Percentiles rank a stretch among this genome's conserved stretches.
phyloP scores from a whole-genome alignment of 371 early-diverging fungal species.

The Mortierella sp. region DNA sequence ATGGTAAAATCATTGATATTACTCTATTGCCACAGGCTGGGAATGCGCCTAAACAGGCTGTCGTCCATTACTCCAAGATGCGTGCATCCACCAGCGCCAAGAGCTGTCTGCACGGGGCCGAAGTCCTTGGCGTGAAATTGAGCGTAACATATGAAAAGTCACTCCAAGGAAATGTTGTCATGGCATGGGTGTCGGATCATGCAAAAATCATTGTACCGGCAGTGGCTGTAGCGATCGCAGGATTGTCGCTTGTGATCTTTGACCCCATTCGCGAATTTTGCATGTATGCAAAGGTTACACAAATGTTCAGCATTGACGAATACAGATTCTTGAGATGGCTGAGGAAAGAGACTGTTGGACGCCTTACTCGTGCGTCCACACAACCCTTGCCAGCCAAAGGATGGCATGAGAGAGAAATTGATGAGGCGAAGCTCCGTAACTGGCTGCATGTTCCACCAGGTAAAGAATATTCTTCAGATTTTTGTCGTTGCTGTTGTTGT shows the following conservation, averaged over 20 bases:
- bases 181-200: slow-evolving; percentile 81
- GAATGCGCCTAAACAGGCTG: slow-evolving; percentile 81
- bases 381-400: slow-evolving; percentile 45
- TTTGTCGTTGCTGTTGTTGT: neutral
- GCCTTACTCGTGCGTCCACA: slow-evolving; percentile 46
- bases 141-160: slow-evolving; percentile 79
- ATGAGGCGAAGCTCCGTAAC: slow-evolving; percentile 66
- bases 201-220: slow-evolving; percentile 80
- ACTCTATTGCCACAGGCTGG: slow-evolving; percentile 69
- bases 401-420: slow-evolving; percentile 74
- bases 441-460: slow-evolving; percentile 80
- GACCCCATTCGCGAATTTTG: slow-evolving; percentile 93
- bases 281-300: slow-evolving; percentile 84
- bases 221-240: slow-evolving; percentile 79
- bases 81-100: slow-evolving; percentile 90
- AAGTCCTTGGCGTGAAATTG: slow-evolving; percentile 74
- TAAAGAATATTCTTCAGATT: slow-evolving; percentile 29
- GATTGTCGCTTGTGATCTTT: slow-evolving; percentile 85
- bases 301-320: slow-evolving; percentile 78
- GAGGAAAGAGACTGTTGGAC: slow-evolving; percentile 71
- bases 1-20: slow-evolving; percentile 88
- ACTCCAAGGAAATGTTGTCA: slow-evolving; percentile 68
- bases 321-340: slow-evolving; percentile 75
- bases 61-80: slow-evolving; percentile 79
- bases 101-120: slow-evolving; percentile 87